Evolutionary conservation across 2,329 filamentous ascomycete genomes (phyloP).

Genomic region (Nemania diffusa): DNA sequence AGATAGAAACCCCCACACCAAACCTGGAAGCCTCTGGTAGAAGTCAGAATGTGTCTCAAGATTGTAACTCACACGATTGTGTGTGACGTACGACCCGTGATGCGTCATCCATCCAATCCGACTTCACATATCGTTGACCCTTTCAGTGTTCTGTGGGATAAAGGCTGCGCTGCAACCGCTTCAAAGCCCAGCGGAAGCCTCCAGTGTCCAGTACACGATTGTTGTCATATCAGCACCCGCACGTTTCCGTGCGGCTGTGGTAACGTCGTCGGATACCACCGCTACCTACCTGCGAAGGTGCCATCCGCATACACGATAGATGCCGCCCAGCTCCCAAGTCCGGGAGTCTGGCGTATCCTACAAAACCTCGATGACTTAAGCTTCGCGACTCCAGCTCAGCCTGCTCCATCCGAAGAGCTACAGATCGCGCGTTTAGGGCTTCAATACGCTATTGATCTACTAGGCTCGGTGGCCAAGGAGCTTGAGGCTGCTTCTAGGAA

Average conservation of each 20-base stretch:
- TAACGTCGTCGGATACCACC: constrained; percentile 25
- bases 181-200: neutral
- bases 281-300: constrained; percentile 10
- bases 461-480: constrained; percentile 2
- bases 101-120: constrained; percentile 15
- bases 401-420: constrained; percentile 24
- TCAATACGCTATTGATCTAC: neutral
- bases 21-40: neutral
- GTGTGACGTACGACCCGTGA: constrained; percentile 27
- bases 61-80: constrained; percentile 21
- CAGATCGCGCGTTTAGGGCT: constrained; percentile 22
- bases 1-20: neutral
- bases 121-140: constrained; percentile 15
- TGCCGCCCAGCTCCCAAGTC: neutral
- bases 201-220: constrained; percentile 11
- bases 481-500: constrained; percentile 5
- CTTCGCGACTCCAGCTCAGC: neutral
- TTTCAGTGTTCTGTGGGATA: constrained; percentile 3
- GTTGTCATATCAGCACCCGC: constrained; percentile 19
- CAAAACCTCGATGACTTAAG: constrained; percentile 21
- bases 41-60: constrained; percentile 40
- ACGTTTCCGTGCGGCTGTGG: constrained; percentile 23
- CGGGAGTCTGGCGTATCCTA: constrained; percentile 23
- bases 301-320: constrained; percentile 19
- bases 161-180: neutral